A percentile compares a stretch with the other conserved stretches of the same genome.
Conservation (phyloP, 1,139 yeast species). For the Eremothecium gossypii region DNA sequence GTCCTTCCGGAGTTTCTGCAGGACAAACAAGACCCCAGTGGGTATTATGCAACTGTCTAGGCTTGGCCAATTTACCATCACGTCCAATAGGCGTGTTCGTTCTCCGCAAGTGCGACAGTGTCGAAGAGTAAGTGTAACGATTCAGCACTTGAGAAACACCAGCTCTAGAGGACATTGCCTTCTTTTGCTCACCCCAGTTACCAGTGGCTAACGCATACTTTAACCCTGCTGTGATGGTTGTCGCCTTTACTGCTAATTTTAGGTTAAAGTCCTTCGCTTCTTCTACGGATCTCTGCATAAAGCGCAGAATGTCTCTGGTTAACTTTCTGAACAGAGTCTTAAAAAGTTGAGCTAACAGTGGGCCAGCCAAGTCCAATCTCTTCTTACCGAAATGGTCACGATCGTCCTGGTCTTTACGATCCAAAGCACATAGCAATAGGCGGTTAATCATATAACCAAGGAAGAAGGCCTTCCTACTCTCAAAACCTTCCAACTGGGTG, state of each 20-base stretch:
- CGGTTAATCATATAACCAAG: slow-evolving; percentile 97
- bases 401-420: slow-evolving; percentile 96
- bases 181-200: slow-evolving; percentile 99
- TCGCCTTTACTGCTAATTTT: slow-evolving; percentile 93
- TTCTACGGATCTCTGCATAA: slow-evolving; percentile 98
- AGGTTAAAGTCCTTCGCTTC: slow-evolving; percentile 93
- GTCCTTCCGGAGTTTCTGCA: slow-evolving; percentile 99
- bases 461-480: slow-evolving; percentile 92
- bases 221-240: slow-evolving; percentile 93
- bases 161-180: slow-evolving; percentile 97
- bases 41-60: slow-evolving; percentile 96
- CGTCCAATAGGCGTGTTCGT: slow-evolving; percentile 98
- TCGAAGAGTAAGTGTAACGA: slow-evolving; percentile 94
- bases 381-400: slow-evolving; percentile 99
- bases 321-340: slow-evolving; percentile 88
- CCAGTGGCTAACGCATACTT: slow-evolving; percentile 98
- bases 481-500: slow-evolving; percentile 95
- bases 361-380: slow-evolving; percentile 97
- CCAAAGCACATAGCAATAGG: slow-evolving; percentile 86
- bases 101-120: slow-evolving; percentile 95
- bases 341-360: slow-evolving; percentile 88
- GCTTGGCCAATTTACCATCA: slow-evolving; percentile 96
- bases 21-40: slow-evolving; percentile 99
- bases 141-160: slow-evolving; percentile 99
- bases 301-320: slow-evolving; percentile 89